Base-by-base conservation (phyloP, 139 green algal genomes). In the Medakamo hakoo region DNA sequence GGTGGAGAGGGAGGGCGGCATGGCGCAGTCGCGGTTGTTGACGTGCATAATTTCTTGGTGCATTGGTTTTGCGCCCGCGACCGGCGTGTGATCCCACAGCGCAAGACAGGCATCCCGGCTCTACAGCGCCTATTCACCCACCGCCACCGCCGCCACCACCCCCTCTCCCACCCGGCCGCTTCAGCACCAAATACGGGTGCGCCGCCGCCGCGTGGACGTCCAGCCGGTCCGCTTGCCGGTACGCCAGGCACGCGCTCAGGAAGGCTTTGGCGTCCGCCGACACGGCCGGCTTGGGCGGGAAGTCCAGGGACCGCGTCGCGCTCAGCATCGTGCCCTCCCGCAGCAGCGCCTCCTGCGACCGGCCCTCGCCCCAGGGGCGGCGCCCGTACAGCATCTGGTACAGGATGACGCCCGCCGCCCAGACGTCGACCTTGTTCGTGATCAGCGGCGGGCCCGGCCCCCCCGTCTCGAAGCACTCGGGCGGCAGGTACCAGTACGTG, bases 381-480 rank as follows among this genome's bases (percentile, higher is more conserved):
- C 63, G 73, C 27, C 90, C 90, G 68, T 84, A 96, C 67, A 98
- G 77, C 88, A 96, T 89, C 79, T 95, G 86, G 68, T 88, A 98
- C 55, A 95, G 72, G 49, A 98, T 92, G 40, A 98, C 84, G 19
- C 91, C 91, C 56, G 80, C 79, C 2, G 73, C 81, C 86, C 78
- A 97, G 52, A 96, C 87, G 66, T 97, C 90, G 63, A 97, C 79
- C 81, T 97, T 98, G 74, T 88, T 94, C 55, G 76, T 86, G 69
- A 97, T 95, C 22, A 80, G 64, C 5, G 86, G 84, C 2, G 79
- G 68, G 5, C 30, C 49, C 18, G 28, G 20, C 4, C 68, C 63
- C 26, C 61, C 0, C 72, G 72, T 49, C 30, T 90, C 80, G 67
- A 95, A 95, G 66, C 87, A 93, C 73, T 92, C 86, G 26, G 84